Base-by-base conservation (phyloP, 352 stramenopile genomes). In the Achlya hypogyna region DNA sequence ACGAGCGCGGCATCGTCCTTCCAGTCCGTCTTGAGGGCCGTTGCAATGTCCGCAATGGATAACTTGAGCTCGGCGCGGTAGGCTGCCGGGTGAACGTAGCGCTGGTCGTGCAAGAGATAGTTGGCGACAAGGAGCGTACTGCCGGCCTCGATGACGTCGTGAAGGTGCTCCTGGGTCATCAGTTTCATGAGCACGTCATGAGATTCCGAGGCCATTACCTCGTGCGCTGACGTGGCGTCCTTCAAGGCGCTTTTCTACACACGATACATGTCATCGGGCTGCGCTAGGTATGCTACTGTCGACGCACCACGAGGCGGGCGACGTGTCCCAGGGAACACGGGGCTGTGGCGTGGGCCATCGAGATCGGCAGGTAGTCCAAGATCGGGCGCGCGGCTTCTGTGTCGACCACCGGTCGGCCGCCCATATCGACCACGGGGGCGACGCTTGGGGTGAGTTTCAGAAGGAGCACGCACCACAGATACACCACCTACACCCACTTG, bases 371-470 rank as follows among this genome's bases (percentile, higher is more conserved):
- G 23, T 60, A 65, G 20, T 65, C 56, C 9, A 65, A 6, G 23
- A 65, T 65, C 6, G 56, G 56, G 20, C 56, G 56, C 16, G 56
- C 56, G 29, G 56, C 56, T 53, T 65, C 56, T 2, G 10, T 53
- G 43, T 65, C 56, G 38, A 65, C 34, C 18, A 47, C 22, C 6
- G 23, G 20, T 8, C 22, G n/a, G 27, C 31, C 56, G 43, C 25
- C 18, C 10, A 65, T 27, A 9, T 54, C 32, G 12, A 65, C 35
- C 29, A 34, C 4, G 12, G 56, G 56, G 16, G 20, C 18, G 16
- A 27, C 23, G 23, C 31, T 54, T 27, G 56, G 56, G 5, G 56
- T 65, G 20, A 65, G 56, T 27, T 65, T 65, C 16, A 65, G 20
- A 9, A 65, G 43, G 1, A 65, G 43, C 20, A 65, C 56, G n/a